Base-by-base conservation (phyloP, 2,329 filamentous ascomycete species). In the Leptographium lundbergii region DNA sequence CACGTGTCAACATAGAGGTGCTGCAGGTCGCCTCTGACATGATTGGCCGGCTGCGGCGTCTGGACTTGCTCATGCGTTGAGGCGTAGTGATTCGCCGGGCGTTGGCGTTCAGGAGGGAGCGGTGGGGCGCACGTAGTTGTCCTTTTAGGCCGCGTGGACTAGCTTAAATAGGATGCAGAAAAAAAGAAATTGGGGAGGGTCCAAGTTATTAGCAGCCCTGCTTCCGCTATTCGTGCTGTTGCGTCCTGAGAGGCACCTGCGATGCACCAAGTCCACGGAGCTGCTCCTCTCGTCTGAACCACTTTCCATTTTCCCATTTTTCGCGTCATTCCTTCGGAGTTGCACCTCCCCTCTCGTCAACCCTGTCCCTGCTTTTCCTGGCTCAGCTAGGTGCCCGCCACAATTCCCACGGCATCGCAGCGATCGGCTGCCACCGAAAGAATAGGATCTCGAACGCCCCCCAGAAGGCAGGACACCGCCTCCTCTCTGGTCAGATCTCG, bases 81-180 rank as follows among this genome's bases (percentile, higher is more conserved):
- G 39, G 39, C 39, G 14, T 42, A 5, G 14, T 42, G 39, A 19
- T 42, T 19, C 39, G 14, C 14, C 6, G 9, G 42, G 17, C 17
- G 3, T 19, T 17, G 2, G 5, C 17, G n/a, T n/a, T 45, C 42
- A 45, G 42, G 42, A 45, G 70, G 72, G 60, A 39, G 19, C 11
- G 7, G 27, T 14, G 39, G 48, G 39, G 11, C 14, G 3, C 5
- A 19, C 17, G 39, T n/a, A n/a, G 42, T 45, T 39, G 36, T 45
- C 42, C 42, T 45, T 45, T 45, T 7, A 19, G 42, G 42, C 42
- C 42, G 42, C 42, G 42, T 45, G 42, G 42, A 45, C 42, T 45
- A 45, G 42, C 42, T n/a, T n/a, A 22, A n/a, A 45, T 22, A 22
- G 42, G 17, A 45, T 45, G 6, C 14, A 45, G 17, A n/a, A 45